Evolutionary conservation across 2,329 filamentous ascomycete species (phyloP).

Genomic region (Aplosporella prunicola): DNA sequence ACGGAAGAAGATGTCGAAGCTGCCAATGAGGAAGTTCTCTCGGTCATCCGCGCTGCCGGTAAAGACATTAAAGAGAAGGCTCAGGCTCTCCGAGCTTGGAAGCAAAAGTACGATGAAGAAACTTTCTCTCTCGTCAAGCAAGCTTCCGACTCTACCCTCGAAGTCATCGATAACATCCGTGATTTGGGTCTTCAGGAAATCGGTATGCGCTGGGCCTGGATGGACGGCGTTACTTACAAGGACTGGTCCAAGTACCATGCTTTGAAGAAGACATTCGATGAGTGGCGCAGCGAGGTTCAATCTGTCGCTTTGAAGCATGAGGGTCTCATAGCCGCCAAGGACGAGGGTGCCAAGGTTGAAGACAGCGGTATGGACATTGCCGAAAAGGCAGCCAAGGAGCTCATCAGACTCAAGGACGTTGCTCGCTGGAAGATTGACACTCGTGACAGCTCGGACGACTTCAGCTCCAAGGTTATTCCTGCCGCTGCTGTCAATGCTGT

Average conservation of each 20-base stretch:
- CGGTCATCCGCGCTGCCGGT: slow-evolving; percentile 57
- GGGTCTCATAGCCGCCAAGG: slow-evolving; percentile 57
- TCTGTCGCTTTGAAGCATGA: slow-evolving; percentile 65
- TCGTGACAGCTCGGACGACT: slow-evolving; percentile 67
- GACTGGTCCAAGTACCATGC: slow-evolving; percentile 95
- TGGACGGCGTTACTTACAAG: slow-evolving; percentile 90
- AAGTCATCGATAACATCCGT: slow-evolving; percentile 72
- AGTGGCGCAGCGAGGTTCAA: slow-evolving; percentile 78
- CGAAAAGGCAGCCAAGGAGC: slow-evolving; percentile 67
- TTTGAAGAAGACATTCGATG: slow-evolving; percentile 69
- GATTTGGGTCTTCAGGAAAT: slow-evolving; percentile 83
- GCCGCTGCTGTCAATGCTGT: slow-evolving; percentile 42
- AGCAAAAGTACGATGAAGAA: slow-evolving; percentile 59
- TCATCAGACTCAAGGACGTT: slow-evolving; percentile 72
- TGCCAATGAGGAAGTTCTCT: slow-evolving; percentile 43
- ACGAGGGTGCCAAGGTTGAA: slow-evolving; percentile 60
- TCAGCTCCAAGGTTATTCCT: slow-evolving; percentile 57
- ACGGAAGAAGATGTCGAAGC: slow-evolving; percentile 43
- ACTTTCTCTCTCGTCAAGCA: slow-evolving; percentile 59
- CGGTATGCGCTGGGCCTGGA: slow-evolving; percentile 90
- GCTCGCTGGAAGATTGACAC: slow-evolving; percentile 74
- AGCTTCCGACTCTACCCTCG: slow-evolving; percentile 70
- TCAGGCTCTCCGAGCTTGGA: slow-evolving; percentile 69
- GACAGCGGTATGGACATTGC: slow-evolving; percentile 73
- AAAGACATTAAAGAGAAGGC: slow-evolving; percentile 66